Base-by-base conservation (phyloP, 352 stramenopile genomes). In the Halophytophthora polymorphica region DNA sequence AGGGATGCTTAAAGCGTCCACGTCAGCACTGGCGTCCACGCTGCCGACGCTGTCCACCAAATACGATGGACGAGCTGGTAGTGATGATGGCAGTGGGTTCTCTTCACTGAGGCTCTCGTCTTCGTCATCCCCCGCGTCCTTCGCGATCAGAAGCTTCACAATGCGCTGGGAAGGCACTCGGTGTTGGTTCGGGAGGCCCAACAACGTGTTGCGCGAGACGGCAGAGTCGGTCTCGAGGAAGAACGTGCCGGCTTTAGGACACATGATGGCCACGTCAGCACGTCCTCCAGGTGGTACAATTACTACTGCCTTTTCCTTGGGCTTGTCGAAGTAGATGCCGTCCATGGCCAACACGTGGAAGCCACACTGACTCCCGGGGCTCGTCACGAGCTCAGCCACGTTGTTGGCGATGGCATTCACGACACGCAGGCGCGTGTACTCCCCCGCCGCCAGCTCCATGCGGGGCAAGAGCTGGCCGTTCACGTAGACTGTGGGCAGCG, bases 361-460 rank as follows among this genome's bases (percentile, higher is more conserved):
- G 23, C 71, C 64, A 41, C 82, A 92, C 4, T 53, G 64, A 21
- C 62, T 71, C 33, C 42, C 42, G 10, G 19, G 40, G 13, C 70
- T 79, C 15, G 66, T 68, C 23, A 88, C 64, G 12, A 92, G 52
- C 58, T 92, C 82, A 6, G 68, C 73, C 8, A 90, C 73, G 61
- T 86, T 90, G 51, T 92, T 92, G n/a, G 82, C 73, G 46, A 92
- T 87, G 18, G 82, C 78, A 48, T 92, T 92, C 31, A 92, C 53
- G 49, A 77, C 80, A 8, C 82, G 70, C 23, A 90, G 42, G 6
- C 82, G 82, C 58, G 86, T 89, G 65, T 84, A 71, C 52, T 84
- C 73, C 1, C 66, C 63, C 0, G 70, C 58, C 8, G 58, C 57
- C 46, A 90, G 63, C 47, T 83, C 58, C 18, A 92, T 14, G 18